Percentiles rank a stretch among this genome's conserved stretches.
phyloP scores from a whole-genome alignment of 1,139 yeast species.

The Saccharomyces hybrid region DNA sequence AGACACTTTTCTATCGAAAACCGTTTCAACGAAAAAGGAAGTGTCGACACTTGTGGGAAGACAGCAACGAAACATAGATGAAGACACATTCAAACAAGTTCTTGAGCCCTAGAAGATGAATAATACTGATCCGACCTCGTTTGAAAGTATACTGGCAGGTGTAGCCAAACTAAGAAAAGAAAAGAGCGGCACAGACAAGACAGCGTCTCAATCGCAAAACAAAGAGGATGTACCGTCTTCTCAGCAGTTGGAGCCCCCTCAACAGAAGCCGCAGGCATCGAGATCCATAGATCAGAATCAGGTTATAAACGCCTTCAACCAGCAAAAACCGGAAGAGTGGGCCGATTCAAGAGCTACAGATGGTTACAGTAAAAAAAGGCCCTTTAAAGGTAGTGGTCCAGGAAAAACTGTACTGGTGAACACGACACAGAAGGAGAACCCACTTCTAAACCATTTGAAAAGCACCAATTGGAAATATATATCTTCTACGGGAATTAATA shows the following conservation, averaged over 20 bases:
- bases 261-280: neutral
- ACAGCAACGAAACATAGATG: neutral
- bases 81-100: neutral
- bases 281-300: neutral
- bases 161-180: slow-evolving; percentile 42
- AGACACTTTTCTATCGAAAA: neutral
- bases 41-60: neutral
- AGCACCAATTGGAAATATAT: slow-evolving; percentile 47
- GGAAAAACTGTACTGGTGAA: slow-evolving; percentile 39
- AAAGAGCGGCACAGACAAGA: slow-evolving; percentile 11
- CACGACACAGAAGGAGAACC: slow-evolving; percentile 54
- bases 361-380: slow-evolving; percentile 8
- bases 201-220: neutral
- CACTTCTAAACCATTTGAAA: slow-evolving; percentile 42
- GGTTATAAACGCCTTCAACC: slow-evolving; percentile 27
- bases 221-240: neutral
- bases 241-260: neutral
- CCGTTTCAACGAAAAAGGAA: slow-evolving; percentile 7
- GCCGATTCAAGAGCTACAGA: neutral
- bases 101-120: slow-evolving; percentile 14
- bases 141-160: slow-evolving; percentile 57
- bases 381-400: slow-evolving; percentile 5
- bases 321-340: slow-evolving; percentile 8
- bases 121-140: slow-evolving; percentile 48
- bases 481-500: slow-evolving; percentile 33